Evolutionary conservation across 208 protist genomes (phyloP), one percentile per base, ranked within the genome.

Genomic region (Trypanosoma mega): DNA sequence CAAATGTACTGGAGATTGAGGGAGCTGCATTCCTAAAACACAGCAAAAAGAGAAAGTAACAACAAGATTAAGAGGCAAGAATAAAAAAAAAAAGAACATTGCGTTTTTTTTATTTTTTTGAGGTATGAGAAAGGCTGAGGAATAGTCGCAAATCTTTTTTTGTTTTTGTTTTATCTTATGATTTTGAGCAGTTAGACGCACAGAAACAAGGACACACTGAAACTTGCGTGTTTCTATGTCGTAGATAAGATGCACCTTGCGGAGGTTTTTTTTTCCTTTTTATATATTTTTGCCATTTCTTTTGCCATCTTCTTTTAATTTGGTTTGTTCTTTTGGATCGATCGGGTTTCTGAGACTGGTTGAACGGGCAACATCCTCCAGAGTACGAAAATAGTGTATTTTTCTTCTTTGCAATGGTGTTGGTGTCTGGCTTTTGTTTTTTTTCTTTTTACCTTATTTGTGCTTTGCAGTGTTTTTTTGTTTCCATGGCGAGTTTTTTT

Each of bases 401-500:
- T 24, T 12, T 65, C 6, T 16, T 39, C 34, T 12, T 16, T 59
- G 46, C 43, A 37, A 44, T 59, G 47, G 31, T 11, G 45, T 27
- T 54, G 7, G n/a, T 55, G 26, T 54, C 24, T 26, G 43, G 4
- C 61, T 49, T 63, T 44, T 61, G n/a, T 52, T 30, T 48, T 20
- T 44, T 43, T 33, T 72, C 24, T 33, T 56, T 57, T 5, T 16
- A 16, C 6, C 50, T 30, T 43, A n/a, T 16, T 41, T 48, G 14
- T 14, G 45, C 14, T 50, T 30, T 39, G 8, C 34, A 50, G 21
- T 50, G 26, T n/a, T 14, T 58, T 47, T 62, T 63, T 60, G 12
- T 51, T 68, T 68, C 11, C 31, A 30, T 12, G 34, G 34, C 34
- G 6, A 39, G 34, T 39, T 39, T 39, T 39, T 63, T 70, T 62